Percentiles rank a stretch among this genome's conserved stretches.
These are phyloP conservation scores for Gleditsia sinensis DNA, from an alignment of 306 rosid species.

Conservation along the genomic window DNA sequence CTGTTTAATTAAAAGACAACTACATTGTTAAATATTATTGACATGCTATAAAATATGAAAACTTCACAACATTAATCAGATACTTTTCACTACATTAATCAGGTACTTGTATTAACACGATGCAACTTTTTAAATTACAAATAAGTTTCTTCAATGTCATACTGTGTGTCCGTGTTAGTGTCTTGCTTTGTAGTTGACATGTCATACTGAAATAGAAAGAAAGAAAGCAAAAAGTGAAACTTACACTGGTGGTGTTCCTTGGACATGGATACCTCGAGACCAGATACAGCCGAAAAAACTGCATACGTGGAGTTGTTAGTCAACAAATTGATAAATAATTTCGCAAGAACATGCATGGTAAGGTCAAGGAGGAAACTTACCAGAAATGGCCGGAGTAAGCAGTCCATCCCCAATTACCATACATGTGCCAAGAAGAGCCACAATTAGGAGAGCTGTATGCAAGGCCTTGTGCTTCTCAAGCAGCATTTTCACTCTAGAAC, in stretches of 20 bases:
- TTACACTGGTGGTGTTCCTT: constrained; percentile 86
- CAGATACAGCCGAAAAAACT: constrained; percentile 96
- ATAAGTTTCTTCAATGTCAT: too few species aligned
- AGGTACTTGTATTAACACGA: too few species aligned
- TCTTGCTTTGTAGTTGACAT: too few species aligned
- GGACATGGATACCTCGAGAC: constrained; percentile 82
- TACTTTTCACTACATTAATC: too few species aligned
- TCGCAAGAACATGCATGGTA: neutral
- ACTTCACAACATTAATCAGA: too few species aligned
- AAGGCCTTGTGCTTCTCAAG: constrained; percentile 55
- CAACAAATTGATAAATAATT: constrained; percentile 21
- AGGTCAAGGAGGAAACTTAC: constrained; percentile 39
- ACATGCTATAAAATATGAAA: too few species aligned
- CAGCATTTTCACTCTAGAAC: constrained; percentile 49
- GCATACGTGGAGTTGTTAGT: constrained; percentile 26
- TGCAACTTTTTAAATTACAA: too few species aligned
- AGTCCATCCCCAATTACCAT: constrained; percentile 82
- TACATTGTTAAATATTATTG: neutral
- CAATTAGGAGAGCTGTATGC: constrained; percentile 56
- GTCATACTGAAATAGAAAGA: too few species aligned
- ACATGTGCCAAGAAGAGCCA: constrained; percentile 76
- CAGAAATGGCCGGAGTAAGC: constrained; percentile 89
- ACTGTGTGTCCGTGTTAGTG: too few species aligned
- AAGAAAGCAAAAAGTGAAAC: constrained; percentile 34
- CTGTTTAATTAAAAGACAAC: neutral